Evolutionary conservation across 257 asterid species (phyloP).

Genomic region (Ligustrum vulgare): DNA sequence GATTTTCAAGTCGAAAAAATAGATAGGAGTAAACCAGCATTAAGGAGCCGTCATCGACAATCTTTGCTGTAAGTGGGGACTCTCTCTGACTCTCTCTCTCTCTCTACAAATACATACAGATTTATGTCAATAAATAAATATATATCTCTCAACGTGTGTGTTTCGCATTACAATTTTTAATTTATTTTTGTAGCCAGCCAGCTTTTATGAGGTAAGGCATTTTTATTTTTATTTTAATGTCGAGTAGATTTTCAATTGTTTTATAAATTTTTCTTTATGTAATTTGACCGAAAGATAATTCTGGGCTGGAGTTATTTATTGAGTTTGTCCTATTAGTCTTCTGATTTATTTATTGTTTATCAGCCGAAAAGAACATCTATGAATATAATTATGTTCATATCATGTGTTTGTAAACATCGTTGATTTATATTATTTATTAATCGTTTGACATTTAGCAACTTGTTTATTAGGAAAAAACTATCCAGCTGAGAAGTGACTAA

Average conservation of each 20-base stretch:
- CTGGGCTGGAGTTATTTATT: background rate
- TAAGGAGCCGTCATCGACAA: background rate
- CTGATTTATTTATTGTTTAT: background rate
- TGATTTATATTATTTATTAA: background rate
- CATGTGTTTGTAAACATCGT: background rate
- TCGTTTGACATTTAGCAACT: no score
- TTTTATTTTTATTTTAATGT: no score
- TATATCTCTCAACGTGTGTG: no score
- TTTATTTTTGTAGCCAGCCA: background rate
- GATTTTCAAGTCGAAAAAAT: no score
- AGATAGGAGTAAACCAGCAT: no score
- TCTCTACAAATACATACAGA: no score
- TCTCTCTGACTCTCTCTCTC: no score
- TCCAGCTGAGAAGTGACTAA: no score
- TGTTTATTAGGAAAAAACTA: no score
- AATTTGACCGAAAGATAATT: background rate
- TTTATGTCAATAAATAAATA: no score
- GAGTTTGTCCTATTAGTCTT: no score
- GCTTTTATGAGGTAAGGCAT: background rate
- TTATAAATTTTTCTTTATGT: background rate
- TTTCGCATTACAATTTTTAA: no score
- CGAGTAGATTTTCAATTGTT: background rate
- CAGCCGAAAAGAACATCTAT: background rate
- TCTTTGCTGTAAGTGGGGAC: constrained; percentile 3
- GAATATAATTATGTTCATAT: background rate